Evolutionary conservation across 495 filamentous ascomycete species (phyloP).

Genomic region (Beverwykella pulmonaria): DNA sequence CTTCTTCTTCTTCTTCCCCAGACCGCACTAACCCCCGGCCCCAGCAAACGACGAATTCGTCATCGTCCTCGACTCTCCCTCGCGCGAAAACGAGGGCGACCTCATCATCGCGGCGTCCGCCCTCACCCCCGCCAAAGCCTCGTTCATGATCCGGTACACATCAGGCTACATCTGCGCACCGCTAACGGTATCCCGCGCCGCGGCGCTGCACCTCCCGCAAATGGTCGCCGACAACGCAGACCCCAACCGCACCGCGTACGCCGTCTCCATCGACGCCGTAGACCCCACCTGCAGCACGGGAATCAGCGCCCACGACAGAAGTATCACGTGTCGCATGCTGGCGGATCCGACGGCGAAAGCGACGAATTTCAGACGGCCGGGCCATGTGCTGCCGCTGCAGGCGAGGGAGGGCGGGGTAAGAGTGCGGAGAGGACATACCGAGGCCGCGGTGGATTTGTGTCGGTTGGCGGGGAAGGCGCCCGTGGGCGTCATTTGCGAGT

Average conservation of each 20-base stretch:
- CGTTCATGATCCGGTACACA: slow-evolving; percentile 83
- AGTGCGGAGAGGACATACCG: slow-evolving; percentile 82
- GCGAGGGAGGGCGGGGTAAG: slow-evolving; percentile 80
- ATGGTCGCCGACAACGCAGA: slow-evolving; percentile 87
- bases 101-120: slow-evolving; percentile 90
- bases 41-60: slow-evolving; percentile 89
- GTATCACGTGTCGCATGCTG: slow-evolving; percentile 77
- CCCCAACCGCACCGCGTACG: slow-evolving; percentile 89
- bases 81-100: slow-evolving; percentile 97
- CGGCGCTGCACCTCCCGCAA: slow-evolving; percentile 74
- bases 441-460: slow-evolving; percentile 67
- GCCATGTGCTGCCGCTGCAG: slow-evolving; percentile 86
- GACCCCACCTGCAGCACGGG: slow-evolving; percentile 78
- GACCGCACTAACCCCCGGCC: slow-evolving; percentile 9
- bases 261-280: slow-evolving; percentile 77
- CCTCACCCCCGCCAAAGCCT: slow-evolving; percentile 86
- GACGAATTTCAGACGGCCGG: slow-evolving; percentile 74
- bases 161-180: slow-evolving; percentile 92
- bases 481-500: slow-evolving; percentile 73
- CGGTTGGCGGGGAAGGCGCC: slow-evolving; percentile 49
- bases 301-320: slow-evolving; percentile 85
- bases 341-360: slow-evolving; percentile 64
- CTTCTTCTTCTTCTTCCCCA: slow-evolving; percentile 1
- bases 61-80: slow-evolving; percentile 84
- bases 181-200: slow-evolving; percentile 65